These are phyloP conservation scores for Arthrobotrys entomopaga DNA, from an alignment of 2,329 filamentous ascomycete species.

Conservation along the genomic window DNA sequence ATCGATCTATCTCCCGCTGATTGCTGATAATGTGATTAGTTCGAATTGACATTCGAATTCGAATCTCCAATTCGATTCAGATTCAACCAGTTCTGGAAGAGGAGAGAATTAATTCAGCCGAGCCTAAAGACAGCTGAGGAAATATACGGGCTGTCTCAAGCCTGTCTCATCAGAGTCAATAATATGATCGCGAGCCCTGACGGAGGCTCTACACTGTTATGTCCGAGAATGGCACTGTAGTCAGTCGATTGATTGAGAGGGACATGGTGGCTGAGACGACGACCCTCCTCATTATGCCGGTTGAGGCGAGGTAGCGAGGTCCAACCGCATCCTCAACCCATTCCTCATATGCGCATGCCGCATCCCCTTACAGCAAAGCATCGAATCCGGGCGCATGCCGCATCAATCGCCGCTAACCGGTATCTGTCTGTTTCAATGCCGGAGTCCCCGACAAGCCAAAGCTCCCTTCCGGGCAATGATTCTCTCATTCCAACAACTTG, in stretches of 20 bases:
- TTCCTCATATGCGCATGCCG: constrained; percentile 53
- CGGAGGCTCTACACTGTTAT: constrained; percentile 42
- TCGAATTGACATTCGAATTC: not conserved
- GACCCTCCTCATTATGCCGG: not conserved
- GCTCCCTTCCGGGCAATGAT: constrained; percentile 29
- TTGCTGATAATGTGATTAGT: not conserved
- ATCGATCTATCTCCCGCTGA: constrained; percentile 23
- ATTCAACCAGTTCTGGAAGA: constrained; percentile 5
- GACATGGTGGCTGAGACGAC: constrained; percentile 34
- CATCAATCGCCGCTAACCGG: not conserved
- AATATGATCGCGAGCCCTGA: constrained; percentile 11
- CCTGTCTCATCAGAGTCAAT: constrained; percentile 27
- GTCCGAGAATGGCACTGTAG: constrained; percentile 13
- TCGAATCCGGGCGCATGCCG: constrained; percentile 37
- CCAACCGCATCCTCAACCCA: constrained; percentile 52
- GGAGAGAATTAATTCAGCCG: constrained; percentile 5
- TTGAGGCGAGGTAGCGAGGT: constrained; percentile 2
- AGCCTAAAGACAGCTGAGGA: constrained; percentile 10
- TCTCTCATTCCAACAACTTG: constrained; percentile 13
- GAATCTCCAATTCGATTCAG: not conserved
- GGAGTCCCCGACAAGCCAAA: constrained; percentile 39
- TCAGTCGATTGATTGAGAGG: constrained; percentile 1
- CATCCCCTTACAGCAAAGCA: constrained; percentile 21
- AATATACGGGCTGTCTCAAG: constrained; percentile 20
- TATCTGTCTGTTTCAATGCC: not conserved